Conservation (phyloP, 2,329 filamentous ascomycete genomes). For the Tolypocladium nubicola region DNA sequence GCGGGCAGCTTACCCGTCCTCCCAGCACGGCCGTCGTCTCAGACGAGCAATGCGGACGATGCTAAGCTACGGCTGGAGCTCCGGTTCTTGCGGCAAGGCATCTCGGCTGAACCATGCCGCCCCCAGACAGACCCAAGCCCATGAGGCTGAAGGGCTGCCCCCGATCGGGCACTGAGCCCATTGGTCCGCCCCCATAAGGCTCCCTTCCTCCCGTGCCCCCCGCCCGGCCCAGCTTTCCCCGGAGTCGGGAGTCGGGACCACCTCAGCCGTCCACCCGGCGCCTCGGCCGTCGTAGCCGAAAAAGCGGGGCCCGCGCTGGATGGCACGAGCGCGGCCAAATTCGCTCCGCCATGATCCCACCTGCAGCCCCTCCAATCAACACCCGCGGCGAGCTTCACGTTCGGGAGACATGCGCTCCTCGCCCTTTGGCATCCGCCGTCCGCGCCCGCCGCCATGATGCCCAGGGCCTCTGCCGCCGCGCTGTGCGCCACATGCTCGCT, state of each 20-base stretch:
- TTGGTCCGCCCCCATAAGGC: too few relatives aligned
- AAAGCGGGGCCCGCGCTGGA: not conserved
- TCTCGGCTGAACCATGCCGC: too few relatives aligned
- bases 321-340: not conserved
- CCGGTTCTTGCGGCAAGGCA: too few relatives aligned
- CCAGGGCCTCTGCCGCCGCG: not conserved
- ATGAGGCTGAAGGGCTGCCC: too few relatives aligned
- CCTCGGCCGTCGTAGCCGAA: not conserved
- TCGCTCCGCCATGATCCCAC: not conserved
- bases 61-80: too few relatives aligned
- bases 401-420: not conserved
- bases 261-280: not conserved
- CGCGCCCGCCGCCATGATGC: not conserved
- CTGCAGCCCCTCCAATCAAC: not conserved
- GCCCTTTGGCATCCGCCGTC: not conserved
- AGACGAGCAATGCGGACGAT: too few relatives aligned
- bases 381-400: not conserved
- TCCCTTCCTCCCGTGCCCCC: too few relatives aligned
- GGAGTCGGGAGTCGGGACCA: not conserved
- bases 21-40: too few relatives aligned
- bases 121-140: too few relatives aligned
- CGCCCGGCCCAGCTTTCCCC: too few relatives aligned
- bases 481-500: constrained; percentile 1
- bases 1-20: too few relatives aligned
- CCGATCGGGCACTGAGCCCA: too few relatives aligned